Percentiles rank a stretch among this genome's conserved stretches.
phyloP scores from a whole-genome alignment of 352 stramenopile genomes.

The Phytophthora pini region DNA sequence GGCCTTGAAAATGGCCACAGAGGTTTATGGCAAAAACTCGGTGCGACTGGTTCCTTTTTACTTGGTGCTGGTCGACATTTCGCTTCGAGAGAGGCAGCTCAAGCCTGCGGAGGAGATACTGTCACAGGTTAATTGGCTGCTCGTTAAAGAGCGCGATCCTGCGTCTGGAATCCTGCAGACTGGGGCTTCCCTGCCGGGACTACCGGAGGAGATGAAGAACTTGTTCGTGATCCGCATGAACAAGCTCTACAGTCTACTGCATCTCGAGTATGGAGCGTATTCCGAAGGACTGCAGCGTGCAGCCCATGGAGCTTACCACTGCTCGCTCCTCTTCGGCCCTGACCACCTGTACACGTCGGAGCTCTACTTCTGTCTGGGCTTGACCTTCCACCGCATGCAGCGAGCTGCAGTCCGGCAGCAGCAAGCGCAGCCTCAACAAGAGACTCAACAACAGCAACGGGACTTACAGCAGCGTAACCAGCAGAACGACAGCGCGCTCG shows the following conservation, averaged over 20 bases:
- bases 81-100: constrained; percentile 62
- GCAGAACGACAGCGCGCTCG: constrained; percentile 59
- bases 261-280: constrained; percentile 58
- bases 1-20: constrained; percentile 56
- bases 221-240: constrained; percentile 74
- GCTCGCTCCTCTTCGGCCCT: constrained; percentile 69
- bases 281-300: constrained; percentile 66
- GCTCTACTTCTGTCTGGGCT: constrained; percentile 76
- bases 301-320: constrained; percentile 75
- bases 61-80: constrained; percentile 68
- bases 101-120: constrained; percentile 73
- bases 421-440: constrained; percentile 21
- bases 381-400: constrained; percentile 66
- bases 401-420: constrained; percentile 15
- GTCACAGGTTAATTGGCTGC: constrained; percentile 74
- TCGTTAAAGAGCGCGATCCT: constrained; percentile 61
- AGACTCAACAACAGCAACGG: constrained; percentile 34
- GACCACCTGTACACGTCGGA: constrained; percentile 79
- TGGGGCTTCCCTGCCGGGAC: constrained; percentile 8
- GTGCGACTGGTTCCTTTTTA: constrained; percentile 71
- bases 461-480: constrained; percentile 38
- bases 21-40: constrained; percentile 58
- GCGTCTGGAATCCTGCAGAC: constrained; percentile 12
- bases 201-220: constrained; percentile 68
- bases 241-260: constrained; percentile 71